Evolutionary conservation across 495 filamentous ascomycete species (phyloP).

Genomic region (Podospora comata): DNA sequence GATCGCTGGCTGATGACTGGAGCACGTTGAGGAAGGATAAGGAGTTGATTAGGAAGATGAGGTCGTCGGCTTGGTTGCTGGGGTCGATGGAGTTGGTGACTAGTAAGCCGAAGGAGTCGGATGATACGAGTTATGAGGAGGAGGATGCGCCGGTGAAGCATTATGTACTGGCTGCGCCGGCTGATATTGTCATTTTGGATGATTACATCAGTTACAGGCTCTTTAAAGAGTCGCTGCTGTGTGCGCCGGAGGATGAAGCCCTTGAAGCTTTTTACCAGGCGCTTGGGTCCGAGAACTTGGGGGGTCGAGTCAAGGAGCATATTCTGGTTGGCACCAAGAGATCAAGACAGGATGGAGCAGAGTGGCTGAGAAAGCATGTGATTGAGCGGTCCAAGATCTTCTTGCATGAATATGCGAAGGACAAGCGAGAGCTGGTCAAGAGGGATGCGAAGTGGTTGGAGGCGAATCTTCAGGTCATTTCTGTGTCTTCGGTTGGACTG

Average conservation of each 20-base stretch:
- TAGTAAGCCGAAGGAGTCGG: constrained; percentile 34
- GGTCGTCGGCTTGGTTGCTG: constrained; percentile 68
- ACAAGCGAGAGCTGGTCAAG: constrained; percentile 64
- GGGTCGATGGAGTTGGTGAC: constrained; percentile 70
- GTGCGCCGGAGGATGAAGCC: constrained; percentile 80
- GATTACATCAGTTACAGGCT: constrained; percentile 79
- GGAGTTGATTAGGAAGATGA: constrained; percentile 71
- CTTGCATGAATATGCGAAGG: constrained; percentile 63
- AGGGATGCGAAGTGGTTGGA: constrained; percentile 88
- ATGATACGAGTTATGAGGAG: constrained; percentile 60
- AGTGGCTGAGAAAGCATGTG: constrained; percentile 70
- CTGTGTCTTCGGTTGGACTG: constrained; percentile 70
- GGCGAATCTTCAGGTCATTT: constrained; percentile 73
- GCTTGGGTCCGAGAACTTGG: constrained; percentile 58
- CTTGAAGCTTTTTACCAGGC: constrained; percentile 79
- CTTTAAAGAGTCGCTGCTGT: constrained; percentile 77
- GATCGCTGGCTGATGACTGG: constrained; percentile 69
- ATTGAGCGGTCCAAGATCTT: constrained; percentile 85
- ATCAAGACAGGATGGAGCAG: constrained; percentile 46
- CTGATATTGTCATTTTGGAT: constrained; percentile 75
- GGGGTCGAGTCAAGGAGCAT: constrained; percentile 59
- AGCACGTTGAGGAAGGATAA: constrained; percentile 71
- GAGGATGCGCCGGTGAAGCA: constrained; percentile 69
- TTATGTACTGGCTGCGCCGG: constrained; percentile 67
- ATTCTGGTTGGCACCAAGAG: constrained; percentile 50